These are phyloP conservation scores for Cryphonectria parasitica DNA, from an alignment of 2,329 filamentous ascomycete species.

Conservation along the genomic window DNA sequence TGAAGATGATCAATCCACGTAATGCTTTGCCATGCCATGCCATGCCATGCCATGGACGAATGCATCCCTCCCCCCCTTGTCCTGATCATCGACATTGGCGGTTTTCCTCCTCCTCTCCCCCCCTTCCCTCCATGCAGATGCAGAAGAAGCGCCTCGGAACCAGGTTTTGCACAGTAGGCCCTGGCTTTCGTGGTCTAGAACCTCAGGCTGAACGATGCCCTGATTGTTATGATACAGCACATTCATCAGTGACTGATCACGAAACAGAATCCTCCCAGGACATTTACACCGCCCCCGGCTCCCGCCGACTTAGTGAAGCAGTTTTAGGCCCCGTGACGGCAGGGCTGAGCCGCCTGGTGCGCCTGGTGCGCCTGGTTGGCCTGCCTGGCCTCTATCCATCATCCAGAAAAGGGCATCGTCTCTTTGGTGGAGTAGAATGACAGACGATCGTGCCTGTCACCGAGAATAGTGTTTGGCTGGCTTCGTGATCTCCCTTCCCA, in stretches of 20 bases:
- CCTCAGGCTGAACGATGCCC: not conserved
- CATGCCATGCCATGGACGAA: not conserved
- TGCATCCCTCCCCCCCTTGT: not conserved
- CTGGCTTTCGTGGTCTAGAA: not conserved
- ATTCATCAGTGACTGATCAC: not conserved
- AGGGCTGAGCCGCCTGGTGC: conserved; percentile 23
- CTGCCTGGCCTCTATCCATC: conserved; percentile 7
- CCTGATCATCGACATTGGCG: not conserved
- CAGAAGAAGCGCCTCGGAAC: not conserved
- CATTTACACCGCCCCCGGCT: conserved; percentile 20
- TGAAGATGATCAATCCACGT: not conserved
- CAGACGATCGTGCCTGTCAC: conserved; percentile 11
- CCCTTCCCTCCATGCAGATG: too few species aligned
- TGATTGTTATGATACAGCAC: not conserved
- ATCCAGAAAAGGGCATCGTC: not conserved
- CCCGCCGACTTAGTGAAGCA: conserved; percentile 17
- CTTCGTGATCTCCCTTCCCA: not conserved
- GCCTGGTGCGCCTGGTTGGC: not conserved
- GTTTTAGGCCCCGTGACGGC: conserved; percentile 18
- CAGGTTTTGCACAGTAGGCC: not conserved
- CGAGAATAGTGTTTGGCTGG: not conserved
- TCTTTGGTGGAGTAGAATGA: conserved; percentile 4
- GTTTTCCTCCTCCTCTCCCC: too few species aligned
- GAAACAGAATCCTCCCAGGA: conserved; percentile 17
- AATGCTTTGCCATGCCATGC: not conserved